A percentile compares a stretch with the other conserved stretches of the same genome.
Conservation (phyloP, 2,329 filamentous ascomycete genomes). For the Blumeriella jaapii region DNA sequence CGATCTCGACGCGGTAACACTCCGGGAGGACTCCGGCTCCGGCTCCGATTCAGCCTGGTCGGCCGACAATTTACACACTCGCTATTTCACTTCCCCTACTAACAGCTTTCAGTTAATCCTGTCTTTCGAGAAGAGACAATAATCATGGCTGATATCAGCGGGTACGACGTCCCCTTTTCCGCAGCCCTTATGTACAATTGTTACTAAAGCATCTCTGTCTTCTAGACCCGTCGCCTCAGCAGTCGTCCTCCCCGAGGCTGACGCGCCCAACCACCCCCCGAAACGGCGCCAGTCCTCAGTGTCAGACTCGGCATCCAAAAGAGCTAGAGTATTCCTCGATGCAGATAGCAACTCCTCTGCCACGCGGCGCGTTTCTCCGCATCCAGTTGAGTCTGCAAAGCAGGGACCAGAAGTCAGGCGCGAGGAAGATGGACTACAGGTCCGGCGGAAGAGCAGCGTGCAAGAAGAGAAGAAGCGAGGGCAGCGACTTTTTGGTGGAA, state of each 20-base stretch:
- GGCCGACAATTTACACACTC: no score
- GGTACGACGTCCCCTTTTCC: constrained; percentile 15
- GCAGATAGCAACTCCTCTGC: constrained; percentile 13
- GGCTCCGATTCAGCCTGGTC: no score
- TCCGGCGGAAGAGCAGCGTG: constrained; percentile 33
- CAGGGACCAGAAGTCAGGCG: constrained; percentile 7
- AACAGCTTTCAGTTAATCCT: no score
- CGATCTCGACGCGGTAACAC: no score
- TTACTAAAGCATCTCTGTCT: constrained; percentile 14
- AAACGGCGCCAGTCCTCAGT: constrained; percentile 41
- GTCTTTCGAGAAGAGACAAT: constrained; percentile 1
- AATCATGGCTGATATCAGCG: constrained; percentile 19
- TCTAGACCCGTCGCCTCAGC: constrained; percentile 28
- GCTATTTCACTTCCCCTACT: no score
- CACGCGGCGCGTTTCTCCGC: constrained; percentile 24
- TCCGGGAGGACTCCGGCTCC: no score
- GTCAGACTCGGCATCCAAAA: constrained; percentile 39
- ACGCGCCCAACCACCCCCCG: constrained; percentile 11
- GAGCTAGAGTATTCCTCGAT: constrained; percentile 34
- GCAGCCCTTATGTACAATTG: no score
- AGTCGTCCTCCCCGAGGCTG: constrained; percentile 26
- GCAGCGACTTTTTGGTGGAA: constrained; percentile 72
- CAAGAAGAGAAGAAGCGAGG: constrained; percentile 77
- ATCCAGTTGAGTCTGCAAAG: constrained; percentile 9
- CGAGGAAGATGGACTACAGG: constrained; percentile 14